phyloP scores from a whole-genome alignment of 202 grass and related monocot species.

The Alloteropsis angusta region DNA sequence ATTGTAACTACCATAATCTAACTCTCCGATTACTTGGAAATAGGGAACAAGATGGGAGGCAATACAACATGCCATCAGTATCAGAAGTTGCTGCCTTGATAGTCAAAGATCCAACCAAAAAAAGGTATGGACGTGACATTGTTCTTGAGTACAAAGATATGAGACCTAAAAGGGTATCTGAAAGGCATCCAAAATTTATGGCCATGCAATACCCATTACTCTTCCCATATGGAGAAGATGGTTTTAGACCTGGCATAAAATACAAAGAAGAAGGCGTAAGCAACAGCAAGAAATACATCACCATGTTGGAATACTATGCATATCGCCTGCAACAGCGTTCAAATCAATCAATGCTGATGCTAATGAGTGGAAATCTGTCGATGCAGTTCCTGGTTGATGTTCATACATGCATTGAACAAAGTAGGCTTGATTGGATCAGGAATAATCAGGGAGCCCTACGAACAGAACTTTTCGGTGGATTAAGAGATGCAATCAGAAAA shows the following conservation, averaged over 20 bases:
- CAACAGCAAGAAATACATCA: constrained; percentile 9
- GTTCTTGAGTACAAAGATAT: constrained; percentile 21
- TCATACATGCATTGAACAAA: constrained; percentile 12
- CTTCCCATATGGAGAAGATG: constrained; percentile 33
- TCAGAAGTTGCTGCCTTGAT: constrained; percentile 19
- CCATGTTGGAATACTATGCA: constrained; percentile 28
- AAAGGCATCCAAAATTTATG: constrained; percentile 35
- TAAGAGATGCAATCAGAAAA: constrained; percentile 20
- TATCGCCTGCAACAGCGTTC: constrained; percentile 13
- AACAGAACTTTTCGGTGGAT: constrained; percentile 15
- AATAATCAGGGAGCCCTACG: background rate
- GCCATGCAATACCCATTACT: constrained; percentile 23
- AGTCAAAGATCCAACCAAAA: constrained; percentile 1
- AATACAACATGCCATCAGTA: constrained; percentile 8
- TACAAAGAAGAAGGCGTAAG: background rate
- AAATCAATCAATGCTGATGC: background rate
- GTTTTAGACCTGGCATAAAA: constrained; percentile 6
- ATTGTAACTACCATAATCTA: background rate
- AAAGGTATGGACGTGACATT: background rate
- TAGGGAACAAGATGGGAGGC: background rate
- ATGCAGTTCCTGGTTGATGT: constrained; percentile 20
- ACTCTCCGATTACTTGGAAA: background rate
- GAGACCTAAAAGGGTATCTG: constrained; percentile 21
- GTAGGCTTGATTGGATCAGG: constrained; percentile 9
- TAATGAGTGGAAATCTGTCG: constrained; percentile 11